Evolutionary conservation across 2,329 filamentous ascomycete species (phyloP).

Genomic region (Colletotrichum chlorophyti): DNA sequence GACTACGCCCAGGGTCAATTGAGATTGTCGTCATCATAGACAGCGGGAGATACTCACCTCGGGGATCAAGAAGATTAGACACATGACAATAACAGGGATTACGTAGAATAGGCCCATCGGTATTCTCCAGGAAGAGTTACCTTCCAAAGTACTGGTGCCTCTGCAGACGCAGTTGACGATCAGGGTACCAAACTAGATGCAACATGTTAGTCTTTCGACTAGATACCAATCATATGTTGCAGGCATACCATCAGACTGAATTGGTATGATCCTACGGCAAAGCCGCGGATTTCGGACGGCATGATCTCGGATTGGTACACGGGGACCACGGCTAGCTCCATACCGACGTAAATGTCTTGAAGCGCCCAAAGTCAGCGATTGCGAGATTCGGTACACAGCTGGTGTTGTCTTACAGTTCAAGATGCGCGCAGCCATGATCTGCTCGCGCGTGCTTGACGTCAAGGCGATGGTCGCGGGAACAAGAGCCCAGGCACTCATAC

Average conservation of each 20-base stretch:
- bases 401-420: conserved; percentile 36
- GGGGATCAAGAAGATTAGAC: conserved; percentile 37
- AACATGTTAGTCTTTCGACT: not conserved
- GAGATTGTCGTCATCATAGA: not conserved
- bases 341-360: conserved; percentile 44
- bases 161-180: conserved; percentile 39
- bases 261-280: conserved; percentile 44
- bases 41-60: conserved; percentile 26
- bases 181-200: conserved; percentile 30
- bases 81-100: conserved; percentile 39
- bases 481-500: conserved; percentile 45
- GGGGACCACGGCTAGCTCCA: conserved; percentile 46
- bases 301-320: conserved; percentile 44
- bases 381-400: not conserved
- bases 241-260: conserved; percentile 35
- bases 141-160: conserved; percentile 36
- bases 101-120: conserved; percentile 43
- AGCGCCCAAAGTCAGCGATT: not conserved
- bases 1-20: conserved; percentile 24
- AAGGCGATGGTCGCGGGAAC: conserved; percentile 40
- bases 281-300: conserved; percentile 38
- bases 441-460: conserved; percentile 37
- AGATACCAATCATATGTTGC: no score
- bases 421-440: conserved; percentile 44
- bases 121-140: conserved; percentile 41